Percentiles rank a stretch among this genome's conserved stretches.
Conservation (phyloP, 2,329 filamentous ascomycete genomes). For the Salinomyces thailandicus region DNA sequence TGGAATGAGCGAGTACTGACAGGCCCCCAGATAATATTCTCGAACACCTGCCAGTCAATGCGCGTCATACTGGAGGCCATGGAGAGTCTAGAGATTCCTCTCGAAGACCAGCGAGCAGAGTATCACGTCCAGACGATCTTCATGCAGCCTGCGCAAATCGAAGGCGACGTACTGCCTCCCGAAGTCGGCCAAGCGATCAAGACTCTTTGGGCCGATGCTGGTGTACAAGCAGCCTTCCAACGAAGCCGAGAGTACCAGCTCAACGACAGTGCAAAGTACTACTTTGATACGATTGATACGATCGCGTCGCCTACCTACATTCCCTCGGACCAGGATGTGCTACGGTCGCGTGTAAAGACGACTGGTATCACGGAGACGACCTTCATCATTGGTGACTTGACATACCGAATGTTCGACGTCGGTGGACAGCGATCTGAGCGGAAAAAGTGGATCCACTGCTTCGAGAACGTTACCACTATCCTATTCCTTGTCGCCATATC, state of each 20-base stretch:
- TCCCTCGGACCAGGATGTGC: slow-evolving; percentile 88
- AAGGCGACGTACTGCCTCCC: slow-evolving; percentile 85
- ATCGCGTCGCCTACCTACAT: slow-evolving; percentile 88
- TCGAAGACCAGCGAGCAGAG: slow-evolving; percentile 86
- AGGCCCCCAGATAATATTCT: slow-evolving; percentile 49
- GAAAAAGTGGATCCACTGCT: slow-evolving; percentile 99
- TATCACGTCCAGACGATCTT: slow-evolving; percentile 98
- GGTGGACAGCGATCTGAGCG: slow-evolving; percentile 91
- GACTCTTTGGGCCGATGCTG: slow-evolving; percentile 82
- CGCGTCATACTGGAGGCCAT: slow-evolving; percentile 60
- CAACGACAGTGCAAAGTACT: slow-evolving; percentile 95
- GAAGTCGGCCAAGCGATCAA: slow-evolving; percentile 91
- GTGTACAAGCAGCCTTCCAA: slow-evolving; percentile 92
- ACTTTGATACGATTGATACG: slow-evolving; percentile 89
- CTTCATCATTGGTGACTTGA: slow-evolving; percentile 88
- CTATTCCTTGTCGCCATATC: slow-evolving; percentile 95
- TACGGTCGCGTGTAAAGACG: slow-evolving; percentile 93
- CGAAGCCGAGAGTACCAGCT: slow-evolving; percentile 91
- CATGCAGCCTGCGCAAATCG: slow-evolving; percentile 95
- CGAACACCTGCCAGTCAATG: slow-evolving; percentile 61
- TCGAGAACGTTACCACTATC: slow-evolving; percentile 94
- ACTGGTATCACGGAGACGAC: slow-evolving; percentile 95
- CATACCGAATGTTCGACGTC: slow-evolving; percentile 95
- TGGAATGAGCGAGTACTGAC: no score
- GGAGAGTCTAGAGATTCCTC: slow-evolving; percentile 63